A percentile compares a stretch with the other conserved stretches of the same genome.
Conservation (phyloP, 2,329 filamentous ascomycete genomes). For the Fragosphaeria purpurea region DNA sequence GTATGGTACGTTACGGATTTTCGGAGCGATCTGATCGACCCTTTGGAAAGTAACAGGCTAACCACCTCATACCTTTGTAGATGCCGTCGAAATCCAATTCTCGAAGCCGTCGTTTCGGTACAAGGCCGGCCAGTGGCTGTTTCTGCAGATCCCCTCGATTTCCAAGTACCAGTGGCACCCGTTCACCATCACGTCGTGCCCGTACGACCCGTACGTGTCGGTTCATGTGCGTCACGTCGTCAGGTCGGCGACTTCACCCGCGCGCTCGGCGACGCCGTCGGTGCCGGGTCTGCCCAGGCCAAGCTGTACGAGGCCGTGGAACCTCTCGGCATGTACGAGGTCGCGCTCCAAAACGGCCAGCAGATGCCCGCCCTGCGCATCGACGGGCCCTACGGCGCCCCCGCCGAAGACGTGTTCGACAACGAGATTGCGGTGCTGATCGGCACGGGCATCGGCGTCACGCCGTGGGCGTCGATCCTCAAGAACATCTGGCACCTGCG, state of each 20-base stretch:
- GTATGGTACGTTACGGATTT: constrained; percentile 53
- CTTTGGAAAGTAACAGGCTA: no score
- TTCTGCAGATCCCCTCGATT: constrained; percentile 84
- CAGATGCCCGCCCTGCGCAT: constrained; percentile 84
- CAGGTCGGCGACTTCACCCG: constrained; percentile 96
- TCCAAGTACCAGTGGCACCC: constrained; percentile 94
- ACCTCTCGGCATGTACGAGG: constrained; percentile 94
- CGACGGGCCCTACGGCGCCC: constrained; percentile 92
- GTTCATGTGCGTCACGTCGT: constrained; percentile 93
- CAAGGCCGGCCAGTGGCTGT: constrained; percentile 97
- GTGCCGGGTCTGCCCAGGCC: constrained; percentile 75
- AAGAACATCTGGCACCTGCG: constrained; percentile 99
- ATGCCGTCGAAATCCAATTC: constrained; percentile 96
- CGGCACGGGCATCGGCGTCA: constrained; percentile 79
- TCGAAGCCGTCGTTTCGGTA: constrained; percentile 93
- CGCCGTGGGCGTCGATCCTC: constrained; percentile 75
- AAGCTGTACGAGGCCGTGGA: constrained; percentile 88
- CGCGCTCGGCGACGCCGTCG: constrained; percentile 89
- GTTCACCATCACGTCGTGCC: constrained; percentile 97
- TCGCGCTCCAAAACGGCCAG: constrained; percentile 86
- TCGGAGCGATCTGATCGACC: no score
- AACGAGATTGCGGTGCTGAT: constrained; percentile 83
- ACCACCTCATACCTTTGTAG: constrained; percentile 27
- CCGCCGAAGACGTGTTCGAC: constrained; percentile 93
- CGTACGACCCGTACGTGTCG: constrained; percentile 88